Base-by-base conservation (phyloP, 2,329 filamentous ascomycete genomes). In the Pseudogymnoascus sp. region DNA sequence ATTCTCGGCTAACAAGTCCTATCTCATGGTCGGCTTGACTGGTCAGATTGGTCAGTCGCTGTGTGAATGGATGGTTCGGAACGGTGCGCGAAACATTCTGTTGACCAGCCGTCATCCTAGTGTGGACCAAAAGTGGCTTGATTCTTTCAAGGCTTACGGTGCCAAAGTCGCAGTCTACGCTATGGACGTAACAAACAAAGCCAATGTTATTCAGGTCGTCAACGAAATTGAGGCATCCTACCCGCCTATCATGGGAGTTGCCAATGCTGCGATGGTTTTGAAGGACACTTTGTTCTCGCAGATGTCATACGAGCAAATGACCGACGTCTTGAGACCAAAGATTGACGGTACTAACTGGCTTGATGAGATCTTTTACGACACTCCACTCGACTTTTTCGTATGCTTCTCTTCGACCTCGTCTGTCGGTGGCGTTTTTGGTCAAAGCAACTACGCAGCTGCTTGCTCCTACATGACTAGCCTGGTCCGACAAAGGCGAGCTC, bases 221-320 rank as follows among this genome's bases (percentile, higher is more conserved):
- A 25, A 61, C 22, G 58, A 59, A 57, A 61, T 66, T 63, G 7
- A 25, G 59, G 1, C 62, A 61, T 6, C 57, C 43, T 2, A 68
- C 67, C 62, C 62, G 12, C 22, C 72, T 1, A 72, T 81, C 20
- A 71, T 65, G 1, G 79, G 79, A 18, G 74, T 79, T 0, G 70
- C 70, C 4, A 72, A 79, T 30, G 78, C 71, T 1, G 77, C 78
- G 11, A 75, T 80, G 74, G 72, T 80, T 2, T 69, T 81, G 0
- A 60, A 67, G 1, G 77, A 80, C 61, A 61, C 18, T 30, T 60
- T 67, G 3, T 70, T 76, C 57, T 38, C 30, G 6, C 65, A 69
- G 18, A 71, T 70, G 69, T 62, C 62, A 20, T 59, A 63, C 6
- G 66, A 69, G 6, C 59, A 63, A 8, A 60, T 69, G 38, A 58